Conservation (phyloP, 2,329 filamentous ascomycete species). For the Saccharata proteae region DNA sequence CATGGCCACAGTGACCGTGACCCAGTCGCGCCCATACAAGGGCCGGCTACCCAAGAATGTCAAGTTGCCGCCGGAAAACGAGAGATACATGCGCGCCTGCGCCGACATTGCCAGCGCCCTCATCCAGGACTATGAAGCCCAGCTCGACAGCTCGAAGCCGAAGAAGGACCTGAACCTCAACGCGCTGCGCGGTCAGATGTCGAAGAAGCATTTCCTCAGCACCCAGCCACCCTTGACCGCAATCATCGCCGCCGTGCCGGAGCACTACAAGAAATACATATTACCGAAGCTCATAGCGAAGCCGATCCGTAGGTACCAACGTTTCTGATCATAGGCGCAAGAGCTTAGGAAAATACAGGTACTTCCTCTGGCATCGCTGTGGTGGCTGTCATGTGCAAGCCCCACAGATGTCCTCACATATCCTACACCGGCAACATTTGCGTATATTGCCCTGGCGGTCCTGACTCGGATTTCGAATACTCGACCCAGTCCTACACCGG, state of each 20-base stretch:
- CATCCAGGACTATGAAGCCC: conserved; percentile 85
- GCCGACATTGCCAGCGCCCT: conserved; percentile 89
- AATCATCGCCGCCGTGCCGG: conserved; percentile 96
- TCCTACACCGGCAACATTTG: conserved; percentile 98
- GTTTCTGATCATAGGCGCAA: conserved; percentile 8
- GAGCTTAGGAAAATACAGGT: conserved; percentile 45
- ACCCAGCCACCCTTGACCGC: conserved; percentile 86
- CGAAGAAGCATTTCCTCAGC: conserved; percentile 84
- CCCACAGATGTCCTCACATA: conserved; percentile 93
- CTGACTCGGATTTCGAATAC: conserved; percentile 98
- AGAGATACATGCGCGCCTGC: conserved; percentile 86
- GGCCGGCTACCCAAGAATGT: conserved; percentile 53
- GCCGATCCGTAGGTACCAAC: conserved; percentile 58
- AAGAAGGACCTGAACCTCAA: conserved; percentile 91
- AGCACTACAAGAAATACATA: conserved; percentile 99
- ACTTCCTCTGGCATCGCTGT: conserved; percentile 96
- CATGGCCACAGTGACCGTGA: conserved; percentile 54
- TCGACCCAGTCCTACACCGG: conserved; percentile 98
- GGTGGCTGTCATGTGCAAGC: conserved; percentile 99
- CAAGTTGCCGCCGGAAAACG: conserved; percentile 81
- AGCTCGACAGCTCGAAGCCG: conserved; percentile 58
- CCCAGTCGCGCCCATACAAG: conserved; percentile 33
- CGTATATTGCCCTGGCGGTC: conserved; percentile 94
- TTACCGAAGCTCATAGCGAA: conserved; percentile 93
- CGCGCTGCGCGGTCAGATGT: conserved; percentile 68